A percentile compares a stretch with the other conserved stretches of the same genome.
phyloP scores from a whole-genome alignment of 2,329 filamentous ascomycete genomes.

The Diaporthe vexans region DNA sequence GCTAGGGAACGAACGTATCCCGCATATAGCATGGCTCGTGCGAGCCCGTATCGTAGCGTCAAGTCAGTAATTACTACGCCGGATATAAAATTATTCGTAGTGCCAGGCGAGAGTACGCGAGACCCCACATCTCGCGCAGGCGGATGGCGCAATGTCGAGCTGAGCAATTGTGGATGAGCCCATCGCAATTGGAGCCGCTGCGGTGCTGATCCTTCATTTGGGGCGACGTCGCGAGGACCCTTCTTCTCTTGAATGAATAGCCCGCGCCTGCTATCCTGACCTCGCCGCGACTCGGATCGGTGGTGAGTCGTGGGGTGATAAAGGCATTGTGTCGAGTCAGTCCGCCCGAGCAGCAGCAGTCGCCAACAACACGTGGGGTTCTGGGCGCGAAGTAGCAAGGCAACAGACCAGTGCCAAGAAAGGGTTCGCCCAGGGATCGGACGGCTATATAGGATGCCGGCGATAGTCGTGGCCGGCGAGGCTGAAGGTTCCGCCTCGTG shows the following conservation, averaged over 20 bases:
- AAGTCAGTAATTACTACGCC: not conserved
- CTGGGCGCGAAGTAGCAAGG: not conserved
- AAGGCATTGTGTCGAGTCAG: conserved; percentile 11
- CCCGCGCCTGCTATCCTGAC: not conserved
- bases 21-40: conserved; percentile 5
- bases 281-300: not conserved
- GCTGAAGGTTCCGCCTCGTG: conserved; percentile 8
- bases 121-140: not conserved
- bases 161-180: conserved; percentile 25
- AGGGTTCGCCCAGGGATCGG: not conserved
- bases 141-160: conserved; percentile 30
- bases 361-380: conserved; percentile 22
- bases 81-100: conserved; percentile 18
- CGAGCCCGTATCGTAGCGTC: not conserved
- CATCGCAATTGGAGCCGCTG: conserved; percentile 26
- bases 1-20: not conserved
- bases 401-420: not conserved
- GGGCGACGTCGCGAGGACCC: not conserved
- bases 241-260: conserved; percentile 10
- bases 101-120: not conserved
- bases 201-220: conserved; percentile 33
- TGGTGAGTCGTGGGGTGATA: conserved; percentile 2
- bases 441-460: not conserved
- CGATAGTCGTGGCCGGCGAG: not conserved
- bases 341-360: not conserved